Percentiles rank a stretch among this genome's conserved stretches.
Evolutionary conservation across 768 basidiomycete genomes (phyloP).

Genomic region (Tulasnella calospora): DNA sequence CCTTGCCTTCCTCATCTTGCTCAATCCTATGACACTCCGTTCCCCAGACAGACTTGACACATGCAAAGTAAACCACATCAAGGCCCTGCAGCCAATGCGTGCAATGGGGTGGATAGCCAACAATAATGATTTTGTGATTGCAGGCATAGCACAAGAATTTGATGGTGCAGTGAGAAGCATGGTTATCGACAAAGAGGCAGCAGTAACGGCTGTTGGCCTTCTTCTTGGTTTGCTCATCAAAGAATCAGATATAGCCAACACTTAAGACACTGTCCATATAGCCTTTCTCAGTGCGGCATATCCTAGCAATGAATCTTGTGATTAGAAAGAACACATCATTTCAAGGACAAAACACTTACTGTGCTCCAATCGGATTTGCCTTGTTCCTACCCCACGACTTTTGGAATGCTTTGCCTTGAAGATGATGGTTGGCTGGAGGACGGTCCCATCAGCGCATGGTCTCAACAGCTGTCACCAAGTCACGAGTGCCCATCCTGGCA

Average conservation of each 20-base stretch:
- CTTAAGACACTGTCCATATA: neutral
- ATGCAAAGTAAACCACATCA: slow-evolving; percentile 27
- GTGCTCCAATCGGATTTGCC: neutral
- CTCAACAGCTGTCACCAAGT: too few relatives aligned
- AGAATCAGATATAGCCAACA: neutral
- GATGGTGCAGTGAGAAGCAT: neutral
- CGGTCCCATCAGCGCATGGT: too few relatives aligned
- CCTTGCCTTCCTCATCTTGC: neutral
- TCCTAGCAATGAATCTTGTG: neutral
- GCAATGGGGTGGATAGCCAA: slow-evolving; percentile 46
- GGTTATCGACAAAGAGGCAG: neutral
- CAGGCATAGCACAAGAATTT: too few relatives aligned
- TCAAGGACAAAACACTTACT: neutral
- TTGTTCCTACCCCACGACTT: neutral
- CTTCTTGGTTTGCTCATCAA: neutral
- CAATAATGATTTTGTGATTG: neutral
- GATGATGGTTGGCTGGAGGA: too few relatives aligned
- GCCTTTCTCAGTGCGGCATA: neutral
- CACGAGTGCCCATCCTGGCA: too few relatives aligned
- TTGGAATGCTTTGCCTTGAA: too few relatives aligned
- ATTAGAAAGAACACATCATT: neutral
- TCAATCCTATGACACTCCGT: slow-evolving; percentile 35
- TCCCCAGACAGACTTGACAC: slow-evolving; percentile 36
- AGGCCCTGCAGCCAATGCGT: slow-evolving; percentile 37
- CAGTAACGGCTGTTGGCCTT: neutral